Base-by-base conservation (phyloP, 1,139 yeast genomes). In the Debaryomyces nepalensis region DNA sequence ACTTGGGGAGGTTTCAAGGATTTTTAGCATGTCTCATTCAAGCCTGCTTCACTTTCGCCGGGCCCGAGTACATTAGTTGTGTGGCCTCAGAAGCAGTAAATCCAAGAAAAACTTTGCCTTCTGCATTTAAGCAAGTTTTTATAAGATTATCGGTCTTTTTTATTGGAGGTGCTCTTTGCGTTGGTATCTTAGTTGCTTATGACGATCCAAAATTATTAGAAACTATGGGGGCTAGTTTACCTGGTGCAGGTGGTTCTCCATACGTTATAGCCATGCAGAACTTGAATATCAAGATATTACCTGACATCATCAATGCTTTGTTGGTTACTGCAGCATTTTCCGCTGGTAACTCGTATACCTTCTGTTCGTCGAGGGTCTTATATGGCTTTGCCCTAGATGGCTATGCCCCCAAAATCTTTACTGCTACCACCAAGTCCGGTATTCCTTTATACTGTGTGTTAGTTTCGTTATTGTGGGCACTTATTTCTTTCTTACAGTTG, bases 321-420 rank as follows among this genome's bases (percentile, higher is more conserved):
- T 64, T 66, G 43, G 70, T 66, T 24, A 63, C 68, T 4, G 76
- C 89, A 0, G 83, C 87, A 1, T 83, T 84, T 52, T 63, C 68
- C 4, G 71, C 66, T 36, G 70, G 67, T 11, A 59, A 65, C 15
- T 64, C 70, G 3, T 59, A 69, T 26, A 57, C 66, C 48, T 66
- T 64, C 53, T 62, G 68, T 12, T 61, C 70, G 4, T 61, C 68
- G 33, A 57, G 70, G 51, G 58, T 66, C 32, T 57, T 66, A 44
- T 63, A 64, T 36, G 63, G 70, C 7, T 55, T 66, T 49, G 62
- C 70, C 6, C 58, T 58, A 38, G 69, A 64, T 39, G 65, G 65
- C 2, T 61, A 58, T 44, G 69, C 70, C n/a, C 70, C 70, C 9
- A 47, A 44, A 9, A 55, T 53, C 48, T 63, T 66, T 42, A 57